phyloP scores from a whole-genome alignment of 176 grass and related monocot genomes.

The Aegilops speltoides region DNA sequence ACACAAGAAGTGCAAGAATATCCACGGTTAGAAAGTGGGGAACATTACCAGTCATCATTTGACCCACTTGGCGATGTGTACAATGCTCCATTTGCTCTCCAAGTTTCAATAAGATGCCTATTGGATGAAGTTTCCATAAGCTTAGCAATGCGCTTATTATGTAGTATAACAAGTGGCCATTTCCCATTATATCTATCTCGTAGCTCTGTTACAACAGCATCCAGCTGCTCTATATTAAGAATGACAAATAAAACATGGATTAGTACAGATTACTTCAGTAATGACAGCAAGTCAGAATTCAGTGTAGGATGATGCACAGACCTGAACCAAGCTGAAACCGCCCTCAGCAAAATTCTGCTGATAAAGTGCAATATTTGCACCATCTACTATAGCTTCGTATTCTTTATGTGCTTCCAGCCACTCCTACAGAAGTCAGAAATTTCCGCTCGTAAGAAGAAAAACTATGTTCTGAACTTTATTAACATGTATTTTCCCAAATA shows the following conservation, averaged over 20 bases:
- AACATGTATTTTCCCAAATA: not conserved
- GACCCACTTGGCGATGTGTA: slow-evolving; percentile 89
- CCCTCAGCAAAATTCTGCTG: slow-evolving; percentile 95
- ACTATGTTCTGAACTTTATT: not conserved
- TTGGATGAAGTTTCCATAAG: slow-evolving; percentile 77
- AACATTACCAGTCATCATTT: slow-evolving; percentile 88
- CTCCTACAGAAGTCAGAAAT: slow-evolving; percentile 44
- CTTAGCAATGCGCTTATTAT: slow-evolving; percentile 61
- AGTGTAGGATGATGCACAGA: slow-evolving; percentile 35
- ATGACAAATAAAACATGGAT: slow-evolving; percentile 32
- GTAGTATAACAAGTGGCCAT: slow-evolving; percentile 85
- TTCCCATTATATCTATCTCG: slow-evolving; percentile 47
- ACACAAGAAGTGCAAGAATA: not conserved
- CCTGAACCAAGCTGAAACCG: slow-evolving; percentile 83
- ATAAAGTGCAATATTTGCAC: slow-evolving; percentile 88
- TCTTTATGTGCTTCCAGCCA: slow-evolving; percentile 63
- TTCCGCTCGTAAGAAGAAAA: not conserved
- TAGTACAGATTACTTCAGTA: not conserved
- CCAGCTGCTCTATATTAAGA: slow-evolving; percentile 83
- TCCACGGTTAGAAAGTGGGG: not conserved
- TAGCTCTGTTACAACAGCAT: slow-evolving; percentile 71
- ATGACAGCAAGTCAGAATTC: not conserved
- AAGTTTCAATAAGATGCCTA: slow-evolving; percentile 68
- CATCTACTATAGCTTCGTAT: slow-evolving; percentile 75
- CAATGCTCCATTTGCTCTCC: slow-evolving; percentile 62